Evolutionary conservation across 495 filamentous ascomycete genomes (phyloP).

Genomic region (Cercophora newfieldiana): DNA sequence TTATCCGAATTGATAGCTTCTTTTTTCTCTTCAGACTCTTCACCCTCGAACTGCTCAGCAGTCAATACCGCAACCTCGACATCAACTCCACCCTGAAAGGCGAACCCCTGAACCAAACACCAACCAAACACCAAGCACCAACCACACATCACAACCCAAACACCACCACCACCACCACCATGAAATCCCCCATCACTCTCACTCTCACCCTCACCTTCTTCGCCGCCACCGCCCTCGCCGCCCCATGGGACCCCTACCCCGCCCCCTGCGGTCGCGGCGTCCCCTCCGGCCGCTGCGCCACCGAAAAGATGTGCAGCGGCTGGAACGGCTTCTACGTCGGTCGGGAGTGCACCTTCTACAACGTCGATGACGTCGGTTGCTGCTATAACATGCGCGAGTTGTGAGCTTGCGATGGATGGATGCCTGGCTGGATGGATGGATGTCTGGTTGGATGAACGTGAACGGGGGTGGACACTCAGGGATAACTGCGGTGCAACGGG

Average conservation of each 20-base stretch:
- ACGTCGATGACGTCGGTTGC: constrained; percentile 5
- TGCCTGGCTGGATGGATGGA: too few species aligned
- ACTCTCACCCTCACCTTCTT: constrained; percentile 2
- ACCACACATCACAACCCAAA: neutral
- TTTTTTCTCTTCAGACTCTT: too few species aligned
- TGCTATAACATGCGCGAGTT: neutral
- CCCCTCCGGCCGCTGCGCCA: constrained; percentile 11
- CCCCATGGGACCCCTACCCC: constrained; percentile 10
- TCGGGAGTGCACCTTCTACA: constrained; percentile 4
- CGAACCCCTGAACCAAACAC: too few species aligned
- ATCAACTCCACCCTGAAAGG: too few species aligned
- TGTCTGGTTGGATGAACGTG: too few species aligned
- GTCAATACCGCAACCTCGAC: too few species aligned
- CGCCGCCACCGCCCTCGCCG: neutral
- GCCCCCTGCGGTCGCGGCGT: constrained; percentile 4
- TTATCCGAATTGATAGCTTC: too few species aligned
- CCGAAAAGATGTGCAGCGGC: neutral
- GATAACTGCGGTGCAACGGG: too few species aligned
- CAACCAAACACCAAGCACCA: neutral
- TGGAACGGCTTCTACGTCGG: constrained; percentile 6
- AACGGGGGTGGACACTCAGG: too few species aligned
- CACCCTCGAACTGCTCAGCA: too few species aligned
- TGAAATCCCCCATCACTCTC: constrained; percentile 1
- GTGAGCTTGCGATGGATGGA: too few species aligned
- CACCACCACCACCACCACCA: neutral